A percentile compares a stretch with the other conserved stretches of the same genome.
These are phyloP conservation scores for Prunus dulcis DNA, from an alignment of 306 rosid species.

Conservation along the genomic window DNA sequence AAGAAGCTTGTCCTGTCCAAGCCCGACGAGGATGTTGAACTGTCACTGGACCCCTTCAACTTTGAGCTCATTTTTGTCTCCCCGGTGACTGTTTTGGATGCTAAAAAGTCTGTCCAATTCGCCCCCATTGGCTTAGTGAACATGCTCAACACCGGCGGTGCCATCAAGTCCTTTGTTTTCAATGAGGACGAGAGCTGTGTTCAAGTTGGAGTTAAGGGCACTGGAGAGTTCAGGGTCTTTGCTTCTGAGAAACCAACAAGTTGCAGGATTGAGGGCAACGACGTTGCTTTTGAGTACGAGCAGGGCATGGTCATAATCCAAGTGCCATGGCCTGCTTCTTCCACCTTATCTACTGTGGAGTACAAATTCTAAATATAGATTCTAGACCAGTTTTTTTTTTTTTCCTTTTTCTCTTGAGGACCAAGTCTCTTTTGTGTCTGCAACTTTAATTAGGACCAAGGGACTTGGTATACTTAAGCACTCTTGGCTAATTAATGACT, in stretches of 20 bases:
- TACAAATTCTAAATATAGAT: constrained; percentile 39
- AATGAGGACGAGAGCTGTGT: constrained; percentile 34
- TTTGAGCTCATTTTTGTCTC: constrained; percentile 81
- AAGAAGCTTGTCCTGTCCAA: constrained; percentile 58
- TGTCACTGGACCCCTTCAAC: constrained; percentile 78
- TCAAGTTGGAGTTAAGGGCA: constrained; percentile 59
- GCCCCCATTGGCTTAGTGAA: constrained; percentile 84
- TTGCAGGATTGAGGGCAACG: constrained; percentile 53
- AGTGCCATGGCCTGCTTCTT: constrained; percentile 76
- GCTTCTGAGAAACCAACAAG: constrained; percentile 59
- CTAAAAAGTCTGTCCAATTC: constrained; percentile 41
- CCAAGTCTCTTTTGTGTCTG: too few species aligned
- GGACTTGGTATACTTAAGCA: not conserved
- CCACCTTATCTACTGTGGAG: constrained; percentile 49
- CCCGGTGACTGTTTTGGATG: constrained; percentile 42
- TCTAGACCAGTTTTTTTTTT: not conserved
- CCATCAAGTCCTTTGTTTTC: constrained; percentile 54
- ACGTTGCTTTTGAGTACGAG: constrained; percentile 50
- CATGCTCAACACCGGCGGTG: constrained; percentile 89
- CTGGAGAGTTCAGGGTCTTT: constrained; percentile 74
- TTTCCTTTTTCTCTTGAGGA: too few species aligned
- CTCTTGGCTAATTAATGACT: not conserved
- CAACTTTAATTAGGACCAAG: not conserved
- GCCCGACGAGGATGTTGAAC: constrained; percentile 44
- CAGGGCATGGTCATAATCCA: constrained; percentile 53